A percentile compares a stretch with the other conserved stretches of the same genome.
These are phyloP conservation scores for Emydomyces testavorans DNA, from an alignment of 2,329 filamentous ascomycete genomes.

Conservation along the genomic window DNA sequence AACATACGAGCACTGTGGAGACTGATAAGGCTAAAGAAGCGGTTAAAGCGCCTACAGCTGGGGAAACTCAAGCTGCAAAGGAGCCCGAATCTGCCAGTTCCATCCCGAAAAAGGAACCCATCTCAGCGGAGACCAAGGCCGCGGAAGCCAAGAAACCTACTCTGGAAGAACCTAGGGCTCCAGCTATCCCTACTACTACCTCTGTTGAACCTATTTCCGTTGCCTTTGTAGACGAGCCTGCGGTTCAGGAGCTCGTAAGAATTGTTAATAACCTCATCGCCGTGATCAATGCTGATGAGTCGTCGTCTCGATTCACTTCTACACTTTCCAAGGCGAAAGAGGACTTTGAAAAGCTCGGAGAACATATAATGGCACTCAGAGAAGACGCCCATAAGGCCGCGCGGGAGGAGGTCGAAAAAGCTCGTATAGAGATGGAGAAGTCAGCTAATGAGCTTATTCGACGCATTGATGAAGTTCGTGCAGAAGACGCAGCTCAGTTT, in stretches of 20 bases:
- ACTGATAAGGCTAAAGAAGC: constrained; percentile 26
- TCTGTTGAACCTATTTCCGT: constrained; percentile 70
- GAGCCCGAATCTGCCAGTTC: constrained; percentile 13
- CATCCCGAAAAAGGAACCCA: constrained; percentile 21
- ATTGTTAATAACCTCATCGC: constrained; percentile 94
- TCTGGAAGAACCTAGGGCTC: constrained; percentile 28
- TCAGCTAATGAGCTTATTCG: constrained; percentile 78
- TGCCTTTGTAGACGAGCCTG: constrained; percentile 64
- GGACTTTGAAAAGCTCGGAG: constrained; percentile 65
- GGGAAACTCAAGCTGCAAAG: constrained; percentile 23
- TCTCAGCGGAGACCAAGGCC: constrained; percentile 27
- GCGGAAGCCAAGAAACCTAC: constrained; percentile 24
- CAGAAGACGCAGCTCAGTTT: constrained; percentile 69
- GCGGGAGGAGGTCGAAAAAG: constrained; percentile 59
- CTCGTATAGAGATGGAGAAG: constrained; percentile 68
- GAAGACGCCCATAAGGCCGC: constrained; percentile 57
- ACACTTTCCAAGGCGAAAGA: constrained; percentile 77
- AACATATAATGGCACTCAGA: constrained; percentile 66
- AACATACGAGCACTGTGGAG: constrained; percentile 37
- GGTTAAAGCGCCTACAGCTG: constrained; percentile 23
- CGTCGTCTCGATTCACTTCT: constrained; percentile 62
- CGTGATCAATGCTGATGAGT: constrained; percentile 77
- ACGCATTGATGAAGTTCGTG: constrained; percentile 75
- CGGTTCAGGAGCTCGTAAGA: constrained; percentile 86
- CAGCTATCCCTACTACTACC: constrained; percentile 39